Evolutionary conservation across 805 yeast genomes (phyloP).

Genomic region (Candida sithepensis): DNA sequence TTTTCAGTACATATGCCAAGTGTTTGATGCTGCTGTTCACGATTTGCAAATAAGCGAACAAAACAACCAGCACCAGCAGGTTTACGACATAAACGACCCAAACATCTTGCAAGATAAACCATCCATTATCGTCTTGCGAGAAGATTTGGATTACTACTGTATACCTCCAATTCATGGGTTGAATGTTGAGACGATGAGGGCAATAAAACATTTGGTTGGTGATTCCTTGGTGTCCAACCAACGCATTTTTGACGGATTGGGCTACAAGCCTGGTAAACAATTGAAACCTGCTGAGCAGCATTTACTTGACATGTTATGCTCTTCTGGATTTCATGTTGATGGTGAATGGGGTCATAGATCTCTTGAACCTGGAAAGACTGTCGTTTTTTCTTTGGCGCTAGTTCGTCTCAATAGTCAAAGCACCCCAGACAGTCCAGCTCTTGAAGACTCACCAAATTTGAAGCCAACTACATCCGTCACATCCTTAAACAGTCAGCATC

Average conservation of each 20-base stretch:
- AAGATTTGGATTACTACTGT: constrained; percentile 90
- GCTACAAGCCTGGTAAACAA: constrained; percentile 48
- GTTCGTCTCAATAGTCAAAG: constrained; percentile 46
- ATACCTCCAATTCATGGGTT: constrained; percentile 69
- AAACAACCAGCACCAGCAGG: constrained; percentile 22
- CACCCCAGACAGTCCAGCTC: constrained; percentile 10
- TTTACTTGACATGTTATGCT: constrained; percentile 88
- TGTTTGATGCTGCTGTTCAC: constrained; percentile 66
- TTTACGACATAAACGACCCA: constrained; percentile 40
- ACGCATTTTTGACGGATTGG: constrained; percentile 77
- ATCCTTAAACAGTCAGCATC: constrained; percentile 18
- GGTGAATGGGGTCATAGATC: constrained; percentile 87
- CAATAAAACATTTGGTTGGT: constrained; percentile 72
- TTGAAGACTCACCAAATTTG: constrained; percentile 31
- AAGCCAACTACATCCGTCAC: constrained; percentile 24
- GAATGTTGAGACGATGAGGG: constrained; percentile 55
- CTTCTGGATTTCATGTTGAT: constrained; percentile 69
- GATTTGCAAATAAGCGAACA: constrained; percentile 47
- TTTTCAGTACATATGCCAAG: constrained; percentile 74
- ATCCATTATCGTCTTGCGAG: constrained; percentile 85
- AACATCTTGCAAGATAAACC: constrained; percentile 77
- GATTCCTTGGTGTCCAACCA: constrained; percentile 52
- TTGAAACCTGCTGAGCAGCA: constrained; percentile 93
- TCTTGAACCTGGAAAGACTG: constrained; percentile 83
- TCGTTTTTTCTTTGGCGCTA: constrained; percentile 77